Evolutionary conservation across 2,329 filamentous ascomycete species (phyloP).

Genomic region (Teratosphaeria zuluensis): DNA sequence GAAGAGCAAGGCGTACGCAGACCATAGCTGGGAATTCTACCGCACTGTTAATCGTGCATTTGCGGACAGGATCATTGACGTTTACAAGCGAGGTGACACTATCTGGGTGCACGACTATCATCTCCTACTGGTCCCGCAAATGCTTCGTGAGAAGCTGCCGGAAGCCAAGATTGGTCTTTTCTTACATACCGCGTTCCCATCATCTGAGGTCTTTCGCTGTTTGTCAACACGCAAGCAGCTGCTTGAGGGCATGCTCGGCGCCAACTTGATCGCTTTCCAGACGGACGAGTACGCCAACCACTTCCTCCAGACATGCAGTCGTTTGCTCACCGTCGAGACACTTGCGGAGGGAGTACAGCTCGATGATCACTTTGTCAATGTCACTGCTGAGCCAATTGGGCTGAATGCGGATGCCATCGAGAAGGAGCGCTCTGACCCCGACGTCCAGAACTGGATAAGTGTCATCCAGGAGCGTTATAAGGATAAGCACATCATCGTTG

Average conservation of each 20-base stretch:
- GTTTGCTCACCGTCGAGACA: slow-evolving; percentile 80
- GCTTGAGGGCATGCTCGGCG: slow-evolving; percentile 83
- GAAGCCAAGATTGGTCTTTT: slow-evolving; percentile 96
- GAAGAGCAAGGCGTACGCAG: slow-evolving; percentile 95
- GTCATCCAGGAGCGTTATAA: slow-evolving; percentile 76
- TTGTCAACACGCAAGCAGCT: slow-evolving; percentile 78
- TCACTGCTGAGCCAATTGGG: slow-evolving; percentile 76
- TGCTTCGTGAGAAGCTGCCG: slow-evolving; percentile 82
- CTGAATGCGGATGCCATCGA: slow-evolving; percentile 71
- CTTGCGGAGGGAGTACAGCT: slow-evolving; percentile 80
- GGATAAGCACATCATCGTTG: slow-evolving; percentile 83
- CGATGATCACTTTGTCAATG: slow-evolving; percentile 87
- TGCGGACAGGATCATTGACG: slow-evolving; percentile 77
- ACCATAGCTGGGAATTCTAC: slow-evolving; percentile 80
- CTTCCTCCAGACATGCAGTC: slow-evolving; percentile 91
- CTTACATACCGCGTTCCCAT: slow-evolving; percentile 88
- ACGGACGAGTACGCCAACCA: slow-evolving; percentile 88
- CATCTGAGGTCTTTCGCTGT: slow-evolving; percentile 91
- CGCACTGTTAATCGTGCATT: slow-evolving; percentile 87
- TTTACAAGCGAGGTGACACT: slow-evolving; percentile 87
- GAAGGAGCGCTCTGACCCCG: slow-evolving; percentile 48
- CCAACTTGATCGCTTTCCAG: slow-evolving; percentile 88
- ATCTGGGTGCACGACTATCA: slow-evolving; percentile 98
- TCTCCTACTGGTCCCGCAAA: slow-evolving; percentile 73
- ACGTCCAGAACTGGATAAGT: slow-evolving; percentile 69